These are phyloP conservation scores for Lupinus albus DNA, from an alignment of 306 rosid genomes.

Conservation along the genomic window DNA sequence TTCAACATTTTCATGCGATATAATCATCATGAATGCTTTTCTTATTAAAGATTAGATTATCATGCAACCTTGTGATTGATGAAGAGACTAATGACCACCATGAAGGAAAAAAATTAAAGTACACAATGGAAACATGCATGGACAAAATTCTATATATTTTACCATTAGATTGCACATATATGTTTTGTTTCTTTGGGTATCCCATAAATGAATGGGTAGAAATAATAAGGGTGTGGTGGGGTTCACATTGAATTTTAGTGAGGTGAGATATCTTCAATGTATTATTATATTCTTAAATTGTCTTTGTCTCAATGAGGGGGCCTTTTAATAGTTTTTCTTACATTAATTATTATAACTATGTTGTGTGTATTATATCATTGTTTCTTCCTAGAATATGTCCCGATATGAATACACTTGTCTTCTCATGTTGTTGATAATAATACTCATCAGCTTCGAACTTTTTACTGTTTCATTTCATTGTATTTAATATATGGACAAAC, in stretches of 20 bases:
- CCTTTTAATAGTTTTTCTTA: background rate
- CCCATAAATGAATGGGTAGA: slow-evolving; percentile 37
- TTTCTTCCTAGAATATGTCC: slow-evolving; percentile 59
- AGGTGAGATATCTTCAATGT: slow-evolving; percentile 40
- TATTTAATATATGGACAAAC: slow-evolving; percentile 57
- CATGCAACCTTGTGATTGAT: slow-evolving; percentile 31
- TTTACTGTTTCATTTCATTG: slow-evolving; percentile 57
- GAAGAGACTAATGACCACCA: slow-evolving; percentile 27
- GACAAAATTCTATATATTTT: slow-evolving; percentile 37
- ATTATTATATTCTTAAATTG: slow-evolving; percentile 55
- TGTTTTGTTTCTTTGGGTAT: slow-evolving; percentile 32
- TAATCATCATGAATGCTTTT: slow-evolving; percentile 34
- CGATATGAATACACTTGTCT: slow-evolving; percentile 62
- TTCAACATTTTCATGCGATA: slow-evolving; percentile 1
- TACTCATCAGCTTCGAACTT: slow-evolving; percentile 34
- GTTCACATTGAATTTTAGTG: slow-evolving; percentile 42
- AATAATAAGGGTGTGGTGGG: slow-evolving; percentile 43
- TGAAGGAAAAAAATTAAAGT: slow-evolving; percentile 3
- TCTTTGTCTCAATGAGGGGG: slow-evolving; percentile 53
- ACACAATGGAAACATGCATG: slow-evolving; percentile 6
- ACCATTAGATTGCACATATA: slow-evolving; percentile 45
- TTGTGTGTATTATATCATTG: slow-evolving; percentile 56
- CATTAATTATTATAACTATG: slow-evolving; percentile 44
- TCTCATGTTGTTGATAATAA: slow-evolving; percentile 54
- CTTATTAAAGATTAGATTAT: background rate